Evolutionary conservation across 805 yeast species (phyloP).

Genomic region (Candida sphagnicola): DNA sequence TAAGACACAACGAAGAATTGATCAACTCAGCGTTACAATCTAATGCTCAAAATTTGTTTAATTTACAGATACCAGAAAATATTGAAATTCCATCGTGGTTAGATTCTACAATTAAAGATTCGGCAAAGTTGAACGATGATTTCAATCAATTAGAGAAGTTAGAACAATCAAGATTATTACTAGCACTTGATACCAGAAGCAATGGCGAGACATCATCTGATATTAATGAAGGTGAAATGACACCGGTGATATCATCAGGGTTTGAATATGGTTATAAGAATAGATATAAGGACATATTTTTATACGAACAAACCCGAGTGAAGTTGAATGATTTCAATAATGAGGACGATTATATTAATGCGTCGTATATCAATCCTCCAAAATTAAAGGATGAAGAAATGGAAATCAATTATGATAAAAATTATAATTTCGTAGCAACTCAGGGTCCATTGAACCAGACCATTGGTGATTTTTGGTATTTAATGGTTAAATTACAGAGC

Average conservation of each 20-base stretch:
- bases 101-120: slow-evolving; percentile 8
- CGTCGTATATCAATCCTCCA: slow-evolving; percentile 54
- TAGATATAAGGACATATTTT: slow-evolving; percentile 83
- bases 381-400: slow-evolving; percentile 1
- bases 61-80: slow-evolving; percentile 12
- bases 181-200: slow-evolving; percentile 16
- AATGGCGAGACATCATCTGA: slow-evolving; percentile 13
- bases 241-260: slow-evolving; percentile 62
- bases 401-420: not conserved
- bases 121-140: slow-evolving; percentile 22
- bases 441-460: slow-evolving; percentile 85
- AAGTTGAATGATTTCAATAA: slow-evolving; percentile 33
- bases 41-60: slow-evolving; percentile 8
- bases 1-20: slow-evolving; percentile 52
- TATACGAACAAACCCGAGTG: slow-evolving; percentile 84
- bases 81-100: slow-evolving; percentile 30
- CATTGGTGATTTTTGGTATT: slow-evolving; percentile 79
- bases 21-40: not conserved
- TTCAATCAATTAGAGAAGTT: slow-evolving; percentile 65
- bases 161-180: slow-evolving; percentile 64
- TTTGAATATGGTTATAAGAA: slow-evolving; percentile 79
- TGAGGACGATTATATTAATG: slow-evolving; percentile 70
- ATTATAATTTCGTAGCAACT: slow-evolving; percentile 57
- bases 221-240: slow-evolving; percentile 14
- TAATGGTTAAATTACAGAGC: slow-evolving; percentile 59